Base-by-base conservation (phyloP, 2,329 filamentous ascomycete genomes). In the Juglanconis juglandina region DNA sequence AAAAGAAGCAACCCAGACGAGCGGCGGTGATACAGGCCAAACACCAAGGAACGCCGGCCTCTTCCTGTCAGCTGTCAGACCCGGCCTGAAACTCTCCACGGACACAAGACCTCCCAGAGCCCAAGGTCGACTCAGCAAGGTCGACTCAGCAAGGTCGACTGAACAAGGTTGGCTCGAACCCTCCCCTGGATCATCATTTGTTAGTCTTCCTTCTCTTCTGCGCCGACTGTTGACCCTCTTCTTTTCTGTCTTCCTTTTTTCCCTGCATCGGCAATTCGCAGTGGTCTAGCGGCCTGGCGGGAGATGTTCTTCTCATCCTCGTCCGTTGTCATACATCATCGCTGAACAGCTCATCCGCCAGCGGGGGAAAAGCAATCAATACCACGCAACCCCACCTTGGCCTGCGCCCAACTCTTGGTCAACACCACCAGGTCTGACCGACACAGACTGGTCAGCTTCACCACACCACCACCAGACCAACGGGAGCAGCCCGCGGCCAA, bases 381-480 rank as follows among this genome's bases (percentile, higher is more conserved):
- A 46, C 33, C 44, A 53, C 37, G 30, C 37, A 51, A 56, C 48
- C 46, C 52, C 46, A 49, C 52, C 39, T 47, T 59, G 33, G 42
- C 50, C 56, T 30, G 41, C 34, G 35, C 13, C 37, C 44, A 47
- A 17, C 44, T 17, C 44, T 17, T 35, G 46, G 14, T 41, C 35
- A 5, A 9, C 24, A 42, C n/a, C 41, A 46, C 60, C 60, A 59
- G 42, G 55, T 53, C 57, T 58, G 61, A 54, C 54, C 58, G 53
- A 50, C 53, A 39, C 53, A 60, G 47, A 49, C 56, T 39, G 57
- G 53, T 37, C 42, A 49, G 35, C 47, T 48, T 35, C n/a, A 39
- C 49, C 53, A 42, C 50, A 57, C 49, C 49, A 60, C 53, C 52
- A 55, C 54, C 42, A 49, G 34, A 57, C 24, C 44, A 14, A 39